phyloP scores from a whole-genome alignment of 352 stramenopile genomes.

The Phytophthora cactorum region DNA sequence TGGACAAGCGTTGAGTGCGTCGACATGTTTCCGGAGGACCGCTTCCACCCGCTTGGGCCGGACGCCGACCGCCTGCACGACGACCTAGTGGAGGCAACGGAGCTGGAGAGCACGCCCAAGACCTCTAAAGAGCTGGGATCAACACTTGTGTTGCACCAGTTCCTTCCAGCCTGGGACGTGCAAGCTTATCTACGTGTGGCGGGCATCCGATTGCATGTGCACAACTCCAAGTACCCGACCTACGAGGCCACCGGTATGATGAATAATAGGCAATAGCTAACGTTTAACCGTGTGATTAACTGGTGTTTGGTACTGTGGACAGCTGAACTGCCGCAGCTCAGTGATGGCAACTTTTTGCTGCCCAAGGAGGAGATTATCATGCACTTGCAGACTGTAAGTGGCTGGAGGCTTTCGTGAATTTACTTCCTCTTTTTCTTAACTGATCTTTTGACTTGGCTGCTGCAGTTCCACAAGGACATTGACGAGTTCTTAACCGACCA shows the following conservation, averaged over 20 bases:
- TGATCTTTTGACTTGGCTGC: neutral
- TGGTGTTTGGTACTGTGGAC: conserved; percentile 23
- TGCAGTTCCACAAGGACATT: conserved; percentile 84
- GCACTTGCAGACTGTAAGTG: conserved; percentile 80
- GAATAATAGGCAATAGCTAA: neutral
- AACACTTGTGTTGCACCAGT: conserved; percentile 81
- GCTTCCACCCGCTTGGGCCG: conserved; percentile 80
- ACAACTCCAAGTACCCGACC: conserved; percentile 85
- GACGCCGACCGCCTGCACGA: conserved; percentile 76
- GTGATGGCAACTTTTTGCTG: conserved; percentile 87
- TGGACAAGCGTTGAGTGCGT: conserved; percentile 2
- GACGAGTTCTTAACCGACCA: conserved; percentile 68
- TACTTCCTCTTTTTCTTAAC: neutral
- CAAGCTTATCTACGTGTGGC: conserved; percentile 87
- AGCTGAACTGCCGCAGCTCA: conserved; percentile 82
- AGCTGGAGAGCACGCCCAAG: conserved; percentile 66
- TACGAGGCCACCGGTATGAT: conserved; percentile 78
- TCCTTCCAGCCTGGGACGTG: conserved; percentile 84
- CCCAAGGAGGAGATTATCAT: conserved; percentile 86
- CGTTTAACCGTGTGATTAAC: neutral
- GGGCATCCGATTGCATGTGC: conserved; percentile 75
- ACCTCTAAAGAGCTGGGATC: conserved; percentile 77
- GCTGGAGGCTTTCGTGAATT: neutral
- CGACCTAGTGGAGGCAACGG: conserved; percentile 54
- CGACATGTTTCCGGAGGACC: conserved; percentile 80